Percentiles rank a stretch among this genome's conserved stretches.
These are phyloP conservation scores for Phlyctochytrium arcticum DNA, from an alignment of 192 early-diverging fungal species.

Conservation along the genomic window DNA sequence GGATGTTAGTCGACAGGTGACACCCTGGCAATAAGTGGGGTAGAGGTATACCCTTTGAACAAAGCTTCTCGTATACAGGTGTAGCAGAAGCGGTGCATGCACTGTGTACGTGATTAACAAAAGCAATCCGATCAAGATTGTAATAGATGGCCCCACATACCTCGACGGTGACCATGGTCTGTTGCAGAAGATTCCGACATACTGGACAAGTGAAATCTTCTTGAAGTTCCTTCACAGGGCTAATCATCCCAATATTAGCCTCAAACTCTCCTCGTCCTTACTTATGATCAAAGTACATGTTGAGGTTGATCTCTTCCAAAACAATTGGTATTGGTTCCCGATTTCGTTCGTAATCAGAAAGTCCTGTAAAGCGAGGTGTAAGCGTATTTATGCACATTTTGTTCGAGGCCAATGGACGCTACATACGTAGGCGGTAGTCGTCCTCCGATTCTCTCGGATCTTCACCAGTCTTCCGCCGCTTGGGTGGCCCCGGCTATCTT, in stretches of 20 bases:
- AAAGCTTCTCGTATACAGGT: constrained; percentile 15
- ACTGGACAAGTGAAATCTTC: constrained; percentile 24
- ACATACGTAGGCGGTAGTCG: not conserved
- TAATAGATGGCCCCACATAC: not conserved
- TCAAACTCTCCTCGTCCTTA: no score
- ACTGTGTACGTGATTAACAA: not conserved
- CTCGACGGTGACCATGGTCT: constrained; percentile 17
- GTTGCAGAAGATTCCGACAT: constrained; percentile 12
- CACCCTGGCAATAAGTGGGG: not conserved
- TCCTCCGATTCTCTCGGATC: not conserved
- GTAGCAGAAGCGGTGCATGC: constrained; percentile 26
- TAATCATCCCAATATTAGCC: no score
- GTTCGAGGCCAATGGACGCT: not conserved
- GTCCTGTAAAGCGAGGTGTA: not conserved
- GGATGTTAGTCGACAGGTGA: no score
- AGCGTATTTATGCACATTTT: not conserved
- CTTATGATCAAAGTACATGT: no score
- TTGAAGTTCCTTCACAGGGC: constrained; percentile 3
- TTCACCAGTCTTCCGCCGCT: not conserved
- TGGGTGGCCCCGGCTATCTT: no score
- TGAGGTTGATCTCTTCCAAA: no score
- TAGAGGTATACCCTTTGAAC: not conserved
- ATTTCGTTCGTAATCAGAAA: not conserved
- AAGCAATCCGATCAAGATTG: not conserved
- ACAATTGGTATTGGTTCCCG: not conserved